phyloP scores from a whole-genome alignment of 2,329 filamentous ascomycete genomes.

The Phyllosticta ampelicida region DNA sequence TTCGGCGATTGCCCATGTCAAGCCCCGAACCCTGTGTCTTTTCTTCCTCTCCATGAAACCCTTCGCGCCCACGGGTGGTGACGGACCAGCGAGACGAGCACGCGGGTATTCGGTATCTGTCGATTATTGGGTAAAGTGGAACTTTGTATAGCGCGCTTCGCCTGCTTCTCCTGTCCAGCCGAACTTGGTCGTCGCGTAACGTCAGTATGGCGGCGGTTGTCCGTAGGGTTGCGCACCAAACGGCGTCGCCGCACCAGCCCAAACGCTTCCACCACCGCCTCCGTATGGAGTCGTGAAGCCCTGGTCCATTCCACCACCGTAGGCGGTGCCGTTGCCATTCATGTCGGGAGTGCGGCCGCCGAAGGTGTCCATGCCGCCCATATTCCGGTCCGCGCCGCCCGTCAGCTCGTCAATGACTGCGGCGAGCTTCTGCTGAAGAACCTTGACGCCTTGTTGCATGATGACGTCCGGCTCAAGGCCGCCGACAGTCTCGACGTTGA shows the following conservation, averaged over 20 bases:
- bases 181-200: not conserved
- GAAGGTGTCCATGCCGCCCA: conserved; percentile 43
- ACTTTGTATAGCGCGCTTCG: not conserved
- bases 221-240: conserved; percentile 10
- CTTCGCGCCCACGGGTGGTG: not conserved
- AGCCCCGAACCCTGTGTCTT: no score
- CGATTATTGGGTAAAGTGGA: not conserved
- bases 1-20: no score
- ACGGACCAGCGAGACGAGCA: not conserved
- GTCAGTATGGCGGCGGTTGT: not conserved
- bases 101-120: not conserved
- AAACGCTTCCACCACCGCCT: conserved; percentile 3
- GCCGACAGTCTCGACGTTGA: conserved; percentile 83
- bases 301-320: conserved; percentile 46
- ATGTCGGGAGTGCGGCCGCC: conserved; percentile 51
- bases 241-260: conserved; percentile 8
- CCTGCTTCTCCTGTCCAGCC: not conserved
- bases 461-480: conserved; percentile 83
- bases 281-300: conserved; percentile 62
- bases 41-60: not conserved
- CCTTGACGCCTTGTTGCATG: conserved; percentile 76
- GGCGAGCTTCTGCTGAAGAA: conserved; percentile 83
- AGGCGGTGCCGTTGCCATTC: conserved; percentile 20
- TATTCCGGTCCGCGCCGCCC: conserved; percentile 29
- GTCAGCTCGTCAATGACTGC: conserved; percentile 58